These are phyloP conservation scores for Populus deltoides DNA, from an alignment of 345 rosid genomes.

Conservation along the genomic window DNA sequence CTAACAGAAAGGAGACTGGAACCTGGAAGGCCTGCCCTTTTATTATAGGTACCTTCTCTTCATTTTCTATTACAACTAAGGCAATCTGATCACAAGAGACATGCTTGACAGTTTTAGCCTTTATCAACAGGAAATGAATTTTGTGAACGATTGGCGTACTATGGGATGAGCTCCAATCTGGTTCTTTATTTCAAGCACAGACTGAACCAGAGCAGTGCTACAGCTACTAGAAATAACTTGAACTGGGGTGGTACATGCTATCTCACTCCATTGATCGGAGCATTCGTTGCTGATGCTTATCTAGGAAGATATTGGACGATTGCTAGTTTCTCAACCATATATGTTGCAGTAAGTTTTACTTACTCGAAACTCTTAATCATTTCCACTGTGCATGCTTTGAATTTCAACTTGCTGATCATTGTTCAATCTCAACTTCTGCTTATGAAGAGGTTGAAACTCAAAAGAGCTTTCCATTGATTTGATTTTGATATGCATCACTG, in stretches of 20 bases:
- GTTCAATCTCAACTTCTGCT: not conserved
- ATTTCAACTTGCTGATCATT: not conserved
- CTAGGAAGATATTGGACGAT: conserved; percentile 86
- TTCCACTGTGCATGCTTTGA: not conserved
- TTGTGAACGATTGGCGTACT: conserved; percentile 70
- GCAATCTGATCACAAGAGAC: not conserved
- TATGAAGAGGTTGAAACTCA: not conserved
- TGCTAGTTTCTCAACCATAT: conserved; percentile 59
- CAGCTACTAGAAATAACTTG: conserved; percentile 57
- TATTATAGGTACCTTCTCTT: conserved; percentile 51
- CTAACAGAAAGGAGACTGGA: conserved; percentile 55
- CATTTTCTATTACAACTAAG: not conserved
- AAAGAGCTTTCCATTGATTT: not conserved
- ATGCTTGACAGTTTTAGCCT: not conserved
- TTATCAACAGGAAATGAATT: conserved; percentile 52
- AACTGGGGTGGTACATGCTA: conserved; percentile 86
- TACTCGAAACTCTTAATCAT: not conserved
- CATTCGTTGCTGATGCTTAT: conserved; percentile 81
- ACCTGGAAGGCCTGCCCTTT: conserved; percentile 86
- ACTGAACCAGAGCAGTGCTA: conserved; percentile 42
- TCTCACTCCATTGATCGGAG: conserved; percentile 82
- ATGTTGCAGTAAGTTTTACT: conserved; percentile 49
- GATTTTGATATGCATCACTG: not conserved
- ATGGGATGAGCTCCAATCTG: conserved; percentile 82
- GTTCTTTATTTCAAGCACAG: conserved; percentile 56